phyloP scores from a whole-genome alignment of 1,284 basidiomycete species.

The Rhodotorula sp. region DNA sequence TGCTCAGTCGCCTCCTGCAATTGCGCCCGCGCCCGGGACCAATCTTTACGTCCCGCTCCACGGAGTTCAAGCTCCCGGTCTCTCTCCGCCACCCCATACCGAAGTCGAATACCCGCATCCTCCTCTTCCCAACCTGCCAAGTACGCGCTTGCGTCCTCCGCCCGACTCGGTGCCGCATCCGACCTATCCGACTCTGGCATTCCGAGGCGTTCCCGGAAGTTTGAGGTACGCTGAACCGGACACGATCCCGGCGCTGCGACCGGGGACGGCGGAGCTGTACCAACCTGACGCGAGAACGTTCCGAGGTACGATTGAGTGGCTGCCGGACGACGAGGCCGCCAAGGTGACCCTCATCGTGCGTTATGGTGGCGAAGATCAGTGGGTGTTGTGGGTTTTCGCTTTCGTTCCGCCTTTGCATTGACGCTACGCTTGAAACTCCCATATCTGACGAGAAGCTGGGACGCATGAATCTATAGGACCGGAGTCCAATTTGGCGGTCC shows the following conservation, averaged over 20 bases:
- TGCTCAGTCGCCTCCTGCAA: too few relatives aligned
- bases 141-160: not conserved
- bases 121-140: not conserved
- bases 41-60: too few relatives aligned
- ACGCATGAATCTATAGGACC: not conserved
- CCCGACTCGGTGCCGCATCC: not conserved
- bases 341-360: constrained; percentile 16
- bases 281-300: constrained; percentile 10
- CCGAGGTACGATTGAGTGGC: constrained; percentile 20
- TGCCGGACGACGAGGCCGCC: constrained; percentile 14
- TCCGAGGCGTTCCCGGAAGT: constrained; percentile 7
- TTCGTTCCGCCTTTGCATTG: not conserved
- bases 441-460: not conserved
- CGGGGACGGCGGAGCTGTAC: not conserved
- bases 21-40: too few relatives aligned
- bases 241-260: not conserved
- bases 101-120: not conserved
- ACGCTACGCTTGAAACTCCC: not conserved
- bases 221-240: not conserved
- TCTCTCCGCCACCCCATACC: not conserved
- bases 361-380: constrained; percentile 31
- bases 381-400: constrained; percentile 13
- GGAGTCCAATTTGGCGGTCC: constrained; percentile 26
- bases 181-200: constrained; percentile 5
- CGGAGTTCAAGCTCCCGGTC: not conserved